Base-by-base conservation (phyloP, 1,284 basidiomycete genomes). In the Stygiomarasmius scandens region DNA sequence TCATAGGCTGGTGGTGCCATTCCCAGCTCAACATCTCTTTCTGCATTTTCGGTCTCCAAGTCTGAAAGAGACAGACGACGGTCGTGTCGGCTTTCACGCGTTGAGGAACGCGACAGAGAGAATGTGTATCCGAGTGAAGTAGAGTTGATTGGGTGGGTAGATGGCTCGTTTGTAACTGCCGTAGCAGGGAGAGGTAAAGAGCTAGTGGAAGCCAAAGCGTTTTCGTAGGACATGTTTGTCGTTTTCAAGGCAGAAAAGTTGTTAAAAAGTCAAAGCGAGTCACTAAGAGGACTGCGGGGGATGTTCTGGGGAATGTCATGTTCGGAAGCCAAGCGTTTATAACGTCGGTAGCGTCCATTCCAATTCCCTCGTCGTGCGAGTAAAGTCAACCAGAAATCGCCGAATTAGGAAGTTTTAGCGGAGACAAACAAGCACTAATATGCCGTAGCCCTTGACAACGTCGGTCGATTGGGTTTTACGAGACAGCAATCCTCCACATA, bases 11-110 rank as follows among this genome's bases (percentile, higher is more conserved):
- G 58, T 38, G 54, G 58, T 22, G 27, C 20, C 55, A 57, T 64
- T 54, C 49, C 45, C 45, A 45, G 38, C 12, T 19, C 57, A 23
- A 49, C 32, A 19, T 51, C 52, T 53, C 43, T 47, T 46, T 23
- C 52, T n/a, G 20, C 45, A 41, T 41, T 41, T 8, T 41, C 14
- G 38, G 38, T n/a, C 20, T 56, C 55, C 6, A 29, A 36, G 43
- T 51, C 55, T 12, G 53, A 47, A 8, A 25, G 8, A 20, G 23
- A 52, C 36, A 54, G 57, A 60, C 47, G 58, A 59, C 56, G 53
- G 52, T 69, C 64, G 49, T 69, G 68, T 25, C 58, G 61, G 48
- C 64, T 67, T 23, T 66, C 63, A 41, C 34, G 44, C 6, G 64
- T 64, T 19, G 65, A 46, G 49, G 61, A 23, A 45, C 46, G 53